A percentile compares a stretch with the other conserved stretches of the same genome.
Evolutionary conservation across 2,329 filamentous ascomycete species (phyloP).

Genomic region (Grosmannia serpens): DNA sequence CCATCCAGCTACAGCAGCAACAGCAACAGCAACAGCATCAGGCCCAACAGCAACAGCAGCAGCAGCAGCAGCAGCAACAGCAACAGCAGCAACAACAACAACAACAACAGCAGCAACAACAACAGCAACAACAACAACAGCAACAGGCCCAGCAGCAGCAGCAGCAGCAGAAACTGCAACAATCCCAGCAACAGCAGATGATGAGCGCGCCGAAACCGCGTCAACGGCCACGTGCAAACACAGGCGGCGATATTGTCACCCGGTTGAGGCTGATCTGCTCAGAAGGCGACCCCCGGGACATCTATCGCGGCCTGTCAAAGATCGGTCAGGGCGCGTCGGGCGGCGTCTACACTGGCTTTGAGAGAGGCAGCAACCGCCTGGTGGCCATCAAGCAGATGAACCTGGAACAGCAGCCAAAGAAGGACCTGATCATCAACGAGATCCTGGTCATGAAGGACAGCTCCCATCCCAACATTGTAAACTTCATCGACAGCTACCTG

Average conservation of each 20-base stretch:
- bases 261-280: conserved; percentile 84
- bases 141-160: conserved; percentile 15
- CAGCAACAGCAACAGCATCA: conserved; percentile 4
- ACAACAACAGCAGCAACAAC: conserved; percentile 8
- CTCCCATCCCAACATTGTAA: conserved; percentile 96
- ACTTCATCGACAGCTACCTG: conserved; percentile 96
- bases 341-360: conserved; percentile 86
- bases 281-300: conserved; percentile 74
- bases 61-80: conserved; percentile 11
- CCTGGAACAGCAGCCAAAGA: conserved; percentile 94
- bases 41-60: conserved; percentile 13
- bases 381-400: conserved; percentile 99
- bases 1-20: conserved; percentile 9
- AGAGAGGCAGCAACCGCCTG: conserved; percentile 70
- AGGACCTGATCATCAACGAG: conserved; percentile 97
- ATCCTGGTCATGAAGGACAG: conserved; percentile 99
- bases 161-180: conserved; percentile 4
- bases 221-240: conserved; percentile 68
- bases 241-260: conserved; percentile 67
- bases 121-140: conserved; percentile 6
- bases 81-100: conserved; percentile 10
- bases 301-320: conserved; percentile 81
- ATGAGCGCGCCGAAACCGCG: conserved; percentile 50
- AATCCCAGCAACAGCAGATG: conserved; percentile 13
- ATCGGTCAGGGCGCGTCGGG: conserved; percentile 96